Conservation (phyloP, 352 stramenopile species). For the Thraustochytrium sp. region DNA sequence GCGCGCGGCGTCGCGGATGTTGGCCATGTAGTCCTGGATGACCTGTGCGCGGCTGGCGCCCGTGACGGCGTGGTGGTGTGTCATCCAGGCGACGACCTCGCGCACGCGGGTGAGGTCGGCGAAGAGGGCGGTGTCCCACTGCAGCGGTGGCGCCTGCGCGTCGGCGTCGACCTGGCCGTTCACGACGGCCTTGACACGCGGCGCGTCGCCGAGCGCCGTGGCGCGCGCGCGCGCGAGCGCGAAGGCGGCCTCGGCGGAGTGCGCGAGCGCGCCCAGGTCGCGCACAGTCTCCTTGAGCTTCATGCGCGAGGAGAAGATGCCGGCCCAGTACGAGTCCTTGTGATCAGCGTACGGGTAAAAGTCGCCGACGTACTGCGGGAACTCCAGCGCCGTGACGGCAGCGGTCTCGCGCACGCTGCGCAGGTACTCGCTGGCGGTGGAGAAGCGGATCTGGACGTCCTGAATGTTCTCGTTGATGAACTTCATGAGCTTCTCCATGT, state of each 20-base stretch:
- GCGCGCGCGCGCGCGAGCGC: conserved; percentile 52
- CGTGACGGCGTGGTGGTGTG: conserved; percentile 8
- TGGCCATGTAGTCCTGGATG: background rate
- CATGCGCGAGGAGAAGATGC: conserved; percentile 88
- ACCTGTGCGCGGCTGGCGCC: background rate
- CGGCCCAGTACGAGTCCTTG: conserved; percentile 87
- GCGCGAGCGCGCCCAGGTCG: conserved; percentile 74
- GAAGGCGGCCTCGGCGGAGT: conserved; percentile 82
- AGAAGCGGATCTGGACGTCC: conserved; percentile 90
- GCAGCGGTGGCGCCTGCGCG: background rate
- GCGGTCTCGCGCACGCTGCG: conserved; percentile 66
- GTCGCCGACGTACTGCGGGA: conserved; percentile 84
- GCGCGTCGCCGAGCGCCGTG: conserved; percentile 50
- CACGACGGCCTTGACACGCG: background rate
- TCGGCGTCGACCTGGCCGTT: conserved; percentile 31
- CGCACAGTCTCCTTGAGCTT: conserved; percentile 81
- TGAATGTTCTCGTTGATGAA: conserved; percentile 74
- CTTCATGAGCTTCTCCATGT: conserved; percentile 92
- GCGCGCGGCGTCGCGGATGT: background rate
- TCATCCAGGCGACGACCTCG: background rate
- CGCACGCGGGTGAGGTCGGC: background rate
- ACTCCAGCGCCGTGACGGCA: conserved; percentile 54
- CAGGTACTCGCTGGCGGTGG: conserved; percentile 89
- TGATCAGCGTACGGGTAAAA: conserved; percentile 93
- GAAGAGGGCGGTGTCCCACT: conserved; percentile 26